Conservation (phyloP, 2,329 filamentous ascomycete species). For the Diplocarpon mali region DNA sequence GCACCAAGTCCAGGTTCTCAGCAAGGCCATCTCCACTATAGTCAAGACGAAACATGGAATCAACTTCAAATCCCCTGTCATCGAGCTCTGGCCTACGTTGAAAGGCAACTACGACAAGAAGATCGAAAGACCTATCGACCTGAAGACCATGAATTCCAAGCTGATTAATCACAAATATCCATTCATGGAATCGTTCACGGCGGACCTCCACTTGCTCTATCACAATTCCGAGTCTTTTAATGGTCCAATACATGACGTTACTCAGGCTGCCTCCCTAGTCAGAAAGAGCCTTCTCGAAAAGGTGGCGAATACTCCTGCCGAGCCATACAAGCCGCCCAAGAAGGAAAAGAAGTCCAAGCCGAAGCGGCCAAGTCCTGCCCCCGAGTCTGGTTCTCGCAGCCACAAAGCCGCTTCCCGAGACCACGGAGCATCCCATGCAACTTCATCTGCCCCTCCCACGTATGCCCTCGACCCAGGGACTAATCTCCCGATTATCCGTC, state of each 20-base stretch:
- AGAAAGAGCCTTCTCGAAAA: constrained; percentile 50
- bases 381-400: constrained; percentile 29
- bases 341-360: constrained; percentile 33
- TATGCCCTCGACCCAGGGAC: constrained; percentile 65
- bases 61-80: constrained; percentile 69
- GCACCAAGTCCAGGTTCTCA: constrained; percentile 49
- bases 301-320: constrained; percentile 34
- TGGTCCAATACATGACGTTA: constrained; percentile 63
- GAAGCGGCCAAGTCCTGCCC: constrained; percentile 22
- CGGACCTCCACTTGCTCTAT: constrained; percentile 67
- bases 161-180: constrained; percentile 57
- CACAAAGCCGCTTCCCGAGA: constrained; percentile 14
- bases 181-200: constrained; percentile 59
- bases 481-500: constrained; percentile 70
- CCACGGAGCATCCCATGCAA: too few species aligned
- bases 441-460: constrained; percentile 31
- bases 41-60: constrained; percentile 78
- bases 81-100: constrained; percentile 62
- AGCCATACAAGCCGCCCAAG: constrained; percentile 46
- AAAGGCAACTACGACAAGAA: constrained; percentile 61
- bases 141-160: constrained; percentile 71
- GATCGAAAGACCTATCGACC: constrained; percentile 71
- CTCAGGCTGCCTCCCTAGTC: constrained; percentile 41
- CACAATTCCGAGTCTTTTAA: constrained; percentile 77
- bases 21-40: constrained; percentile 57